Conservation (phyloP, 2,329 filamentous ascomycete genomes). For the Rhynchosporium graminicola region DNA sequence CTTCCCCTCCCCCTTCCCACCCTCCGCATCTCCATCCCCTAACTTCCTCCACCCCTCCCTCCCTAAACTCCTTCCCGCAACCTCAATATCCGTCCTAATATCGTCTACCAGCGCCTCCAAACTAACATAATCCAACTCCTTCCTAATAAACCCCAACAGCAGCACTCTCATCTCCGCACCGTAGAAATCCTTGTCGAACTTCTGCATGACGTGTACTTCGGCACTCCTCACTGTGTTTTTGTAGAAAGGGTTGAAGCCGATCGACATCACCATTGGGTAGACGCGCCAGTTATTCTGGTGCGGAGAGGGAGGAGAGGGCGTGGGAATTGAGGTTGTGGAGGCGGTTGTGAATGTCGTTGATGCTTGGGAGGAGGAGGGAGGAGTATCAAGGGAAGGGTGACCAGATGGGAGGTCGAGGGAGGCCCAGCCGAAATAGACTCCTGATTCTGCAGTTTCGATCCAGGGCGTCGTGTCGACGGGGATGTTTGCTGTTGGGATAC, state of each 20-base stretch:
- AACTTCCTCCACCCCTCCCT: conserved; percentile 57
- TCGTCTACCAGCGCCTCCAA: conserved; percentile 67
- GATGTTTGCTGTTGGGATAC: conserved; percentile 95
- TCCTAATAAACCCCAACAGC: conserved; percentile 83
- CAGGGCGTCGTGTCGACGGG: conserved; percentile 67
- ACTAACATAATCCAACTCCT: conserved; percentile 84
- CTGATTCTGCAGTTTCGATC: conserved; percentile 66
- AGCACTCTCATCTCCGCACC: conserved; percentile 74
- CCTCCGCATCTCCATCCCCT: too few species aligned
- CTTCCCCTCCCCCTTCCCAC: conserved; percentile 21
- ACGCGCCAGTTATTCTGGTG: conserved; percentile 46
- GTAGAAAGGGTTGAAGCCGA: conserved; percentile 98
- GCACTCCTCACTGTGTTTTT: conserved; percentile 85
- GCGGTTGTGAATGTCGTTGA: conserved; percentile 21
- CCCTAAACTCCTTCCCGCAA: conserved; percentile 71
- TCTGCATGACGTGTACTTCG: conserved; percentile 85
- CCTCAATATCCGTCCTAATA: conserved; percentile 85
- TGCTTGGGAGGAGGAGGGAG: conserved; percentile 34
- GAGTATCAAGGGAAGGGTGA: conserved; percentile 44
- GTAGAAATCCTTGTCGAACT: conserved; percentile 83
- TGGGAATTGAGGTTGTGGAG: conserved; percentile 20
- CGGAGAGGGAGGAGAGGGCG: conserved; percentile 28
- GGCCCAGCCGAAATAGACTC: conserved; percentile 94
- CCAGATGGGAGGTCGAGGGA: conserved; percentile 61
- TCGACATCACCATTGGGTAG: conserved; percentile 88